Evolutionary conservation across 768 basidiomycete species (phyloP), one percentile per base, ranked within the genome.

Genomic region (Solioccasus polychromus): DNA sequence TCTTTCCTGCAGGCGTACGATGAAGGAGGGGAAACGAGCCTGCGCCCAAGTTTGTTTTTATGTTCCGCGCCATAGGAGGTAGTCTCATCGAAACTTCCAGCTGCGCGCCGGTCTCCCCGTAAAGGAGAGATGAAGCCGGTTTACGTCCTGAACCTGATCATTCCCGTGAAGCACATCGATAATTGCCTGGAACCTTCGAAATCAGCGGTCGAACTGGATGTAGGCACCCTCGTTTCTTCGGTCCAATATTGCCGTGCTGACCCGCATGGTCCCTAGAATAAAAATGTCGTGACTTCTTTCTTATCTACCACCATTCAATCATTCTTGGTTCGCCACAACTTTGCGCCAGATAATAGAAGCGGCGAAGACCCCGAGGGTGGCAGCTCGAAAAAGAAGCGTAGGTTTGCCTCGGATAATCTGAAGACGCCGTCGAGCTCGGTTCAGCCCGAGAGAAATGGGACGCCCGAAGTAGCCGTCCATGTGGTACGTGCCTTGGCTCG

Each of bases 141-240:
- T 48, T 97, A 88, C 62, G 85, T 92, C 36, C 70, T 98, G 37
- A 83, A 89, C 59, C 59, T 98, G 47, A 73, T 69, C 8, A 67
- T 93, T 17, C 82, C 90, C 35, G 68, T 80, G 3, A 67, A 70
- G 20, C 70, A 82, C 22, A 71, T 96, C 8, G 92, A 96, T 58
- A 85, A 87, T 45, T 80, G 80, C 48, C 59, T 92, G 23, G 91
- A 89, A 52, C 90, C 92, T n/a, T 70, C 78, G 15, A 94, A 93
- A 68, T 68, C 71, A 4, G 58, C 70, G 5, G 71, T 93, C 25
- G 77, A 84, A 44, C 71, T 94, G 36, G 74, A 79, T 66, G 93
- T 91, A 60, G 53, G 70, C 53, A 39, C 30, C 14, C 18, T 36
- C 25, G 8, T 29, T 53, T 43, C 30, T 48, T 48, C 24, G 30